Evolutionary conservation across 805 yeast genomes (phyloP), one percentile per base, ranked within the genome.

Genomic region (Yarrowia osloensis): DNA sequence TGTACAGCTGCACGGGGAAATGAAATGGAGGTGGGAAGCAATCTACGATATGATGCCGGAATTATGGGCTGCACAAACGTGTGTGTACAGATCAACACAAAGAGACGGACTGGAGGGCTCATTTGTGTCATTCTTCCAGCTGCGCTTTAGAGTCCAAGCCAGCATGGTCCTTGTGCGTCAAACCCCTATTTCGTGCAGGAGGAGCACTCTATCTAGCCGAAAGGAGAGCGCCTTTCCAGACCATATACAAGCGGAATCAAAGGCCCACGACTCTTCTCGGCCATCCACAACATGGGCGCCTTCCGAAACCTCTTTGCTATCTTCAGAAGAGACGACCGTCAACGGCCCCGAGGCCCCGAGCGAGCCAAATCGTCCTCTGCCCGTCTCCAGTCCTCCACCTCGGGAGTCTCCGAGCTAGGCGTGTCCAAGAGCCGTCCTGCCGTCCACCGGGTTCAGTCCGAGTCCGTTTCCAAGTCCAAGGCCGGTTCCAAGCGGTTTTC

Each of bases 131-230:
- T 3, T n/a, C 24, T 40, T 40, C 24, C 26, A 9, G 26, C 15
- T 4, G 1, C 24, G 22, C 46, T 40, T 44, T 22, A 44, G 29
- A 44, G 22, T 22, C 46, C 24, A 21, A n/a, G 21, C 46, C 46
- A 21, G 22, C 29, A 24, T 28, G 33, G 28, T 15, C 40, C 57
- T 50, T 33, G 57, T 54, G 61, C 61, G 33, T 35, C 29, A 29
- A 54, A 35, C 61, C 61, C 61, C 61, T 54, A 54, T 54, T 54
- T 54, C 61, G 33, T 54, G 61, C 61, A 54, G 22, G 61, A n/a
- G 61, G 22, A 19, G 19, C 22, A 24, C 44, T 35, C 61, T 35
- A 54, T 35, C 61, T 54, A 35, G 35, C 57, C 40, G 57, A 50
- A 54, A 35, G 44, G 61, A 22, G 44, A 22, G 40, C 39, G 37